Conservation (phyloP, 2,329 filamentous ascomycete species). For the Tolypocladium ophioglossoides region DNA sequence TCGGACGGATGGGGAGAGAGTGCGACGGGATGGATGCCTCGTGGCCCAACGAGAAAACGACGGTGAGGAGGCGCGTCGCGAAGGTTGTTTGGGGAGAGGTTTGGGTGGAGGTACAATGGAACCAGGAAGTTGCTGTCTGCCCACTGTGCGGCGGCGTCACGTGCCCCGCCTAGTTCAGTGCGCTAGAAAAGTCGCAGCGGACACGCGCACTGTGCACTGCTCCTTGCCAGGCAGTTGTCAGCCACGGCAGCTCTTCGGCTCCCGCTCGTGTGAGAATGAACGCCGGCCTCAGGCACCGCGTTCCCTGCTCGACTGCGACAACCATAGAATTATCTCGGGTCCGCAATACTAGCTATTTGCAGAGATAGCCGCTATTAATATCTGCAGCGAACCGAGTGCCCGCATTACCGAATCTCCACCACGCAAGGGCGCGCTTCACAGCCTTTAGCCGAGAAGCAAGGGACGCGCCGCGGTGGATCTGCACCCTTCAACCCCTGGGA, state of each 20-base stretch:
- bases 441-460: background rate
- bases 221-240: background rate
- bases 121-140: background rate
- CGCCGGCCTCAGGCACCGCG: background rate
- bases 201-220: background rate
- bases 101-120: background rate
- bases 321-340: background rate
- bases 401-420: background rate
- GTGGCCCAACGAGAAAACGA: background rate
- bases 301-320: background rate
- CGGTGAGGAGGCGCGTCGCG: conserved; percentile 1
- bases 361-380: background rate
- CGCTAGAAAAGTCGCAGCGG: background rate
- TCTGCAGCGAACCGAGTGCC: background rate
- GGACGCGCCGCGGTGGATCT: background rate
- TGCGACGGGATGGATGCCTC: background rate
- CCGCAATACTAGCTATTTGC: background rate
- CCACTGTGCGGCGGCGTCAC: conserved; percentile 1
- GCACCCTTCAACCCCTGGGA: background rate
- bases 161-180: background rate
- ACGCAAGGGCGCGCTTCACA: background rate
- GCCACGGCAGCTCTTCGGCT: background rate
- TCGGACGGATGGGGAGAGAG: background rate
- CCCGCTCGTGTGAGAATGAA: background rate
- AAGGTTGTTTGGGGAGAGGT: background rate